Evolutionary conservation across 2,329 filamentous ascomycete genomes (phyloP).

Genomic region (Verticillium alfalfae): DNA sequence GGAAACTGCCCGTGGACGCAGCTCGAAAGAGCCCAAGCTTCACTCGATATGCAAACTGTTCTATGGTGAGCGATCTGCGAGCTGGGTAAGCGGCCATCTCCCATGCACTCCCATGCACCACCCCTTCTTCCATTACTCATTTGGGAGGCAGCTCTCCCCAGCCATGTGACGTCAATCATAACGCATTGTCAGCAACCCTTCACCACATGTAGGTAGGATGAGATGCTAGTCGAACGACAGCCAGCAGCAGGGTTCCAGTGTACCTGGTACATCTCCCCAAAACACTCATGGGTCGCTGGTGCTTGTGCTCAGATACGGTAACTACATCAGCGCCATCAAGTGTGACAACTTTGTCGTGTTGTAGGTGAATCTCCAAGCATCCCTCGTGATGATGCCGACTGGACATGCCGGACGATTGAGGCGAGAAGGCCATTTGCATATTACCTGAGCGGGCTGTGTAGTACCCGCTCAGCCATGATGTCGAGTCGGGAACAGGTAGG

Average conservation of each 20-base stretch:
- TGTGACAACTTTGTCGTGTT: no score
- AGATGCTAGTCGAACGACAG: not conserved
- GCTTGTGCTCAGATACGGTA: not conserved
- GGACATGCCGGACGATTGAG: no score
- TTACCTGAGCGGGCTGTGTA: no score
- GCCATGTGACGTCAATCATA: slow-evolving; percentile 8
- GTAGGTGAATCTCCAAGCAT: no score
- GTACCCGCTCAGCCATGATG: no score
- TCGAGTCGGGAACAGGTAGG: no score
- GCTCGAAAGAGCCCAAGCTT: not conserved
- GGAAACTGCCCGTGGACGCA: not conserved
- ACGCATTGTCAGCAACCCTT: not conserved
- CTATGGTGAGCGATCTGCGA: not conserved
- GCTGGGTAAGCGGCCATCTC: not conserved
- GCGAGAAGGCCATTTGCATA: no score
- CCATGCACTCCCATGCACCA: not conserved
- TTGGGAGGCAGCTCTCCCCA: not conserved
- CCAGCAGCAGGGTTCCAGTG: not conserved
- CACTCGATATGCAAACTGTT: not conserved
- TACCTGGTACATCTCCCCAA: not conserved
- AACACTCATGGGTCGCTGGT: not conserved
- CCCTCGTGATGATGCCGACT: no score
- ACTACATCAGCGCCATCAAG: no score
- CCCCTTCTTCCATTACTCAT: not conserved
- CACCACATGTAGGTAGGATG: not conserved